A percentile compares a stretch with the other conserved stretches of the same genome.
These are phyloP conservation scores for Quercus ilex DNA, from an alignment of 306 rosid species.

Conservation along the genomic window DNA sequence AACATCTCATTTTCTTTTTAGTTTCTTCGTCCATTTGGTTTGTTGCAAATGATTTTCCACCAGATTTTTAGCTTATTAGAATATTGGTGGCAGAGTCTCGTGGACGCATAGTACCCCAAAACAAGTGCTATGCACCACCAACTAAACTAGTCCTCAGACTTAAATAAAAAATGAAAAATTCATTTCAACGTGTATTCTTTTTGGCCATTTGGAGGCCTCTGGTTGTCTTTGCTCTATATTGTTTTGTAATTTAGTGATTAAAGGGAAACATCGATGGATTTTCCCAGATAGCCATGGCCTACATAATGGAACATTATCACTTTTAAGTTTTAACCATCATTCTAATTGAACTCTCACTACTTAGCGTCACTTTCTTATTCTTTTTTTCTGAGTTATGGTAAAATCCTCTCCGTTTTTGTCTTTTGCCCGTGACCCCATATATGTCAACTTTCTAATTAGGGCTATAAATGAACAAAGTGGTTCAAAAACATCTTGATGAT, in stretches of 20 bases:
- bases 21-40: background rate
- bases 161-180: background rate
- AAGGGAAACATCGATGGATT: slow-evolving; percentile 2
- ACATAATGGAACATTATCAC: slow-evolving; percentile 1
- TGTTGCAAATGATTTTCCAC: background rate
- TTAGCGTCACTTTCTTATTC: background rate
- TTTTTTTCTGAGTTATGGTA: background rate
- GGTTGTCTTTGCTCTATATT: slow-evolving; percentile 14
- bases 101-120: background rate
- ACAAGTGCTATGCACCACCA: background rate
- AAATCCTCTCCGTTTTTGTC: no score
- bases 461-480: no score
- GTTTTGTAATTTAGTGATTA: slow-evolving; percentile 15
- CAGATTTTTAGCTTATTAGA: background rate
- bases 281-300: slow-evolving; percentile 17
- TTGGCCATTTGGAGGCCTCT: slow-evolving; percentile 12
- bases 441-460: no score
- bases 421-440: no score
- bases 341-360: background rate
- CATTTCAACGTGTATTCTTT: background rate
- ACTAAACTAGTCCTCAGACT: background rate
- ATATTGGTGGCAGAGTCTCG: background rate
- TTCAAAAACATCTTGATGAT: no score
- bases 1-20: background rate
- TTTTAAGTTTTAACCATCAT: background rate